Evolutionary conservation across 2,329 filamentous ascomycete genomes (phyloP).

Genomic region (Xylariaceae sp.): DNA sequence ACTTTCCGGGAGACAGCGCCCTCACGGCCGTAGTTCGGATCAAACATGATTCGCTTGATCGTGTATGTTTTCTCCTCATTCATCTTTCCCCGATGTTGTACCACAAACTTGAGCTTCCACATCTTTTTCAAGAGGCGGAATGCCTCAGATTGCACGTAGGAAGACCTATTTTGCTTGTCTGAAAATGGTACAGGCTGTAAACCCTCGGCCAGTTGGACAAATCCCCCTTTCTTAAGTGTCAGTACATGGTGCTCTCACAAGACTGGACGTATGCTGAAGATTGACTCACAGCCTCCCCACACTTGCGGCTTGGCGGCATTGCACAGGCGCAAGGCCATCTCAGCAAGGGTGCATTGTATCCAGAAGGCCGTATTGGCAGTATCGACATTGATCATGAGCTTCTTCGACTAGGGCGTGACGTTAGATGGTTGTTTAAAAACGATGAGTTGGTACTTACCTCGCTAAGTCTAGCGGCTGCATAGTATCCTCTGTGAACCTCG

Average conservation of each 20-base stretch:
- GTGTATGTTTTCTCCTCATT: slow-evolving; percentile 57
- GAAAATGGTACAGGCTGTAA: slow-evolving; percentile 46
- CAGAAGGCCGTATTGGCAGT: slow-evolving; percentile 93
- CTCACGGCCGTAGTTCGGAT: slow-evolving; percentile 49
- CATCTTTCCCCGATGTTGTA: slow-evolving; percentile 59
- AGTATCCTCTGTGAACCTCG: slow-evolving; percentile 87
- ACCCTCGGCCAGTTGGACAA: slow-evolving; percentile 36
- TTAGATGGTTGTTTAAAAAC: slow-evolving; percentile 18
- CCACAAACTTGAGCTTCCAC: slow-evolving; percentile 61
- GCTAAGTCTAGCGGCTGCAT: slow-evolving; percentile 81
- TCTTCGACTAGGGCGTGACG: slow-evolving; percentile 49
- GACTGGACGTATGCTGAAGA: background rate
- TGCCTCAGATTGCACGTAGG: slow-evolving; percentile 52
- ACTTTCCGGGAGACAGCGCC: slow-evolving; percentile 60
- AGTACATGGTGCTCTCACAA: slow-evolving; percentile 29
- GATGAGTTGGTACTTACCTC: slow-evolving; percentile 50
- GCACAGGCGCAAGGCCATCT: slow-evolving; percentile 41
- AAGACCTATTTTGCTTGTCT: slow-evolving; percentile 28
- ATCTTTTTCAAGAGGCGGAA: slow-evolving; percentile 64
- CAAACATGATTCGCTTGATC: slow-evolving; percentile 59
- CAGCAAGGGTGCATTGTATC: slow-evolving; percentile 52
- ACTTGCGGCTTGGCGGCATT: slow-evolving; percentile 36
- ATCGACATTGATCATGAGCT: slow-evolving; percentile 85
- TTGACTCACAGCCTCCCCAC: slow-evolving; percentile 40
- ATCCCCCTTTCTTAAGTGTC: slow-evolving; percentile 41